A percentile compares a stretch with the other conserved stretches of the same genome.
Conservation (phyloP, 129 eudicot species). For the Daucus carota region DNA sequence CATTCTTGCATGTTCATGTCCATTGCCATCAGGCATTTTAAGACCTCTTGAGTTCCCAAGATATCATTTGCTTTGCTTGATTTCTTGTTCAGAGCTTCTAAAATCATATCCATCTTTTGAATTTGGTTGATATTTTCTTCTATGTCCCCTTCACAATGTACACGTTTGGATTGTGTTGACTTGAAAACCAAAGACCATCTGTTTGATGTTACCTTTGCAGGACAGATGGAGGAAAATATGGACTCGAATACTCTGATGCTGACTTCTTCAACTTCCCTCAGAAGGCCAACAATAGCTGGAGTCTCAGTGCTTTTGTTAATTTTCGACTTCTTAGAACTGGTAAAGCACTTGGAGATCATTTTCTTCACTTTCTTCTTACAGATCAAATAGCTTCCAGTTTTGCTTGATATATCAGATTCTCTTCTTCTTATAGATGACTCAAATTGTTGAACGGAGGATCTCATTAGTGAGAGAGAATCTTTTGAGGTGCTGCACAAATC, state of each 20-base stretch:
- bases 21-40: background rate
- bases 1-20: background rate
- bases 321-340: background rate
- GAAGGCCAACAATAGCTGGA: background rate
- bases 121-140: background rate
- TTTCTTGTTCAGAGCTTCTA: background rate
- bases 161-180: background rate
- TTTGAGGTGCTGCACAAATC: constrained; percentile 2
- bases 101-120: background rate
- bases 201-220: constrained; percentile 3
- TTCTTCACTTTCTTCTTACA: background rate
- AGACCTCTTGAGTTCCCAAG: background rate
- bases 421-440: constrained; percentile 8
- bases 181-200: background rate
- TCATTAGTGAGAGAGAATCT: background rate
- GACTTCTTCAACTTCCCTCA: constrained; percentile 2
- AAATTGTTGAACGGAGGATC: background rate
- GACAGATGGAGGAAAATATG: background rate
- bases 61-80: background rate
- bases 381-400: background rate
- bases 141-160: background rate
- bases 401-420: background rate
- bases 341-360: background rate
- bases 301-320: background rate
- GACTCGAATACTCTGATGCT: background rate